Conservation (phyloP, 495 filamentous ascomycete species). For the Pyrenula massariospora region DNA sequence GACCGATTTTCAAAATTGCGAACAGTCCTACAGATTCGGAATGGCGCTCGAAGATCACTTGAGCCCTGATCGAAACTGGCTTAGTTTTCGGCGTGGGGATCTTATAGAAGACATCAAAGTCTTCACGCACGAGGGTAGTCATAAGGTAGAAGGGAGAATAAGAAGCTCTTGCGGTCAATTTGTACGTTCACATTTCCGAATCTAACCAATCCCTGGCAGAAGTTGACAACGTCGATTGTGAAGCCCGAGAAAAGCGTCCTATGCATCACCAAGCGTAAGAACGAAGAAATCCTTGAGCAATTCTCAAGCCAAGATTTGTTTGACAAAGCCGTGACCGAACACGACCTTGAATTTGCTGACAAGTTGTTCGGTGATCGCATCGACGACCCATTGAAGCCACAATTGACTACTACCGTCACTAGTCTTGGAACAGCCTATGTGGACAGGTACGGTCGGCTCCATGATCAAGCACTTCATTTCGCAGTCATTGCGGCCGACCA, state of each 20-base stretch:
- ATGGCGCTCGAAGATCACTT: background rate
- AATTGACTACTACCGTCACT: background rate
- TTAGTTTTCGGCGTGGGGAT: background rate
- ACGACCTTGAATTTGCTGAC: background rate
- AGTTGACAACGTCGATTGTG: background rate
- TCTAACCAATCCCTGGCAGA: background rate
- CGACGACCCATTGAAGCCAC: background rate
- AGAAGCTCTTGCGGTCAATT: background rate
- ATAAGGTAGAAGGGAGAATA: background rate
- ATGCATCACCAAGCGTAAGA: background rate
- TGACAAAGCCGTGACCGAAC: background rate
- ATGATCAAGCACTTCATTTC: background rate
- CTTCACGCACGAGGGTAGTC: background rate
- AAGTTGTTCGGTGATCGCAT: background rate
- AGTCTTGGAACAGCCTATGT: background rate
- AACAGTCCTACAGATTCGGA: background rate
- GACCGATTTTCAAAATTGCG: background rate
- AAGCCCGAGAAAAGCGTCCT: background rate
- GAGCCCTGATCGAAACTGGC: background rate
- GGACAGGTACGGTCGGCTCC: background rate
- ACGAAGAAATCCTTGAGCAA: background rate
- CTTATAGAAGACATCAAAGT: background rate
- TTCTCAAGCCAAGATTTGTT: background rate
- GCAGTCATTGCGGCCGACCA: background rate
- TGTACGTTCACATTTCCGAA: background rate